Evolutionary conservation across 2,329 filamentous ascomycete genomes (phyloP), one percentile per base, ranked within the genome.

Genomic region (Beauveria rudraprayagi): DNA sequence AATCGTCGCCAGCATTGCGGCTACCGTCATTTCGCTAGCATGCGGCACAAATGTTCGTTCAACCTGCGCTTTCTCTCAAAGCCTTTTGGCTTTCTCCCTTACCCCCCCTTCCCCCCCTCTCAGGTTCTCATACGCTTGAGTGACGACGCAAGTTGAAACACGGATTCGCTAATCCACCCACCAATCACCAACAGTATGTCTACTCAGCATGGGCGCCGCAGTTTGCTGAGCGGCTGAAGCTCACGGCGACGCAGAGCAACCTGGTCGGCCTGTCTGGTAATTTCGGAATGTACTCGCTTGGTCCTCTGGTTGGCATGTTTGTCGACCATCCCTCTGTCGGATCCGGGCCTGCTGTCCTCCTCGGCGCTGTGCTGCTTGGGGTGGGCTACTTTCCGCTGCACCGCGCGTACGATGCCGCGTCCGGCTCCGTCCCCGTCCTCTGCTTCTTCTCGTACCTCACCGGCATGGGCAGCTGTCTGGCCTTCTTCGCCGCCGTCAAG

Each of bases 171-270:
- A 30, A 58, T 46, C 4, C 26, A 16, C 8, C 30, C 30, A 34
- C 30, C 28, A 17, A 14, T 44, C 24, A 56, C 41, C 17, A 56
- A 55, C 70, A 97, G 91, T 97, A 99, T 84, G 93, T 92, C 71
- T 99, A 97, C 76, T 97, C 92, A 60, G 93, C 93, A 75, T 99
- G 94, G 92, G 92, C 91, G 16, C 94, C 94, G 22, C 92, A 97
- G 75, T 97, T 97, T 71, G 92, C 92, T 55, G 87, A 95, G 69
- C 87, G 84, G 67, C 80, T 99, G 68, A 86, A 89, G 71, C 84
- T 97, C 63, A 92, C 92, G 16, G 89, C 94, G n/a, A 97, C 93
- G 3, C 83, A 97, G 73, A 92, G 86, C 75, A 97, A 99, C 75
- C 75, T 97, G 66, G 92, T 99, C 70, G 92, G 90, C 48, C 80